These are phyloP conservation scores for Dillenia turbinata DNA, from an alignment of 164 flowering plant genomes.

Conservation along the genomic window DNA sequence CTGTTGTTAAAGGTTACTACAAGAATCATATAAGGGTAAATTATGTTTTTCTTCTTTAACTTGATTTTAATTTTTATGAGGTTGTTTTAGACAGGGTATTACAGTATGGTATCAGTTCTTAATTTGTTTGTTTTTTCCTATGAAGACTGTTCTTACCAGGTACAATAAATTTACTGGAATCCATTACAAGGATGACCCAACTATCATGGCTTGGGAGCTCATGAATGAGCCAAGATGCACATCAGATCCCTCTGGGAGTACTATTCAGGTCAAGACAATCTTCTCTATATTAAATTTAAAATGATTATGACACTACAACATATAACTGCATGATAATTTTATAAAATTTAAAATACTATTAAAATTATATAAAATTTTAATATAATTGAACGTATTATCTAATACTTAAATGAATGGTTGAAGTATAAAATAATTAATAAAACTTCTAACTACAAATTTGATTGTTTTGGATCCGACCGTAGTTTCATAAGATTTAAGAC, in stretches of 20 bases:
- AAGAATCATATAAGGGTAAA: constrained; percentile 60
- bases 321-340: no score
- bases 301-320: no score
- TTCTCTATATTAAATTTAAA: no score
- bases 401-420: no score
- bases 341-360: no score
- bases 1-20: constrained; percentile 59
- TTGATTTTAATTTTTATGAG: neutral
- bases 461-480: no score
- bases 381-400: no score
- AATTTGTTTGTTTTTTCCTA: neutral
- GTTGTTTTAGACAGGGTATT: neutral
- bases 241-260: constrained; percentile 75
- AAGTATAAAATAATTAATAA: no score
- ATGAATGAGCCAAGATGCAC: constrained; percentile 91
- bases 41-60: neutral
- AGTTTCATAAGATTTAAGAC: no score
- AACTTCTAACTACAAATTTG: no score
- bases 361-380: no score
- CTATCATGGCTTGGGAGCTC: constrained; percentile 96
- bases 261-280: constrained; percentile 48
- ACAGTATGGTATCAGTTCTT: neutral
- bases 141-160: constrained; percentile 65
- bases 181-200: constrained; percentile 80
- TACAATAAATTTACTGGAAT: constrained; percentile 55